Evolutionary conservation across 2,329 filamentous ascomycete species (phyloP).

Genomic region (Diplodia intermedia): DNA sequence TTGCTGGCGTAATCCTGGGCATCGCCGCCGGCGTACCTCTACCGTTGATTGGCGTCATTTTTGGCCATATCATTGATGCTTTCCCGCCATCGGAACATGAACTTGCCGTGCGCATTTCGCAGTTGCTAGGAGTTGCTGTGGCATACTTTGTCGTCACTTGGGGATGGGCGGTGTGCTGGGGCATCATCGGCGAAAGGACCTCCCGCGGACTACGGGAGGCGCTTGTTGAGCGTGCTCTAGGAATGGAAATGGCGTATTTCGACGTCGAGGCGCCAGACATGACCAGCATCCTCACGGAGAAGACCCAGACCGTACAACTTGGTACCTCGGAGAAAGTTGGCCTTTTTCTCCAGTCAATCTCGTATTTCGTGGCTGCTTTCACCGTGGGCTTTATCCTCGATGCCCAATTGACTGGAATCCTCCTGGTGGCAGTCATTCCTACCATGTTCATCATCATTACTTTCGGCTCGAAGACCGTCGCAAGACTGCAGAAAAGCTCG

Average conservation of each 20-base stretch:
- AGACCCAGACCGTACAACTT: slow-evolving; percentile 55
- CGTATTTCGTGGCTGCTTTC: slow-evolving; percentile 55
- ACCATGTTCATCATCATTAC: slow-evolving; percentile 54
- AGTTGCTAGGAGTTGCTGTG: slow-evolving; percentile 55
- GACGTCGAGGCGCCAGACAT: slow-evolving; percentile 60
- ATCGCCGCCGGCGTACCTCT: slow-evolving; percentile 51
- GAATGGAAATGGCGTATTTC: slow-evolving; percentile 61
- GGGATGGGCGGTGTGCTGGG: slow-evolving; percentile 59
- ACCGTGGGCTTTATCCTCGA: slow-evolving; percentile 55
- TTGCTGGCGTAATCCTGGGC: slow-evolving; percentile 46
- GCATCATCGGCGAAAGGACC: slow-evolving; percentile 58
- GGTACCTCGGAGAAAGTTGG: slow-evolving; percentile 57
- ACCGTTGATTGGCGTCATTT: slow-evolving; percentile 53
- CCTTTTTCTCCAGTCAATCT: slow-evolving; percentile 55
- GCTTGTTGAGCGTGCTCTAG: slow-evolving; percentile 56
- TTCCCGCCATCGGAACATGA: slow-evolving; percentile 58
- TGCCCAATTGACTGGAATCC: slow-evolving; percentile 51
- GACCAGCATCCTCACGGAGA: slow-evolving; percentile 54
- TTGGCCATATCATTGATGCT: slow-evolving; percentile 58
- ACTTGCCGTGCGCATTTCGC: slow-evolving; percentile 49
- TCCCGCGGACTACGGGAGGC: slow-evolving; percentile 56
- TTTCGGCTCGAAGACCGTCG: slow-evolving; percentile 51
- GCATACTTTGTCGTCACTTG: slow-evolving; percentile 60
- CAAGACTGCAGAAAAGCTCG: slow-evolving; percentile 50
- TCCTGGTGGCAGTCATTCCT: slow-evolving; percentile 57